A percentile compares a stretch with the other conserved stretches of the same genome.
Conservation (phyloP, 768 basidiomycete genomes). For the Gautieria morchelliformis region DNA sequence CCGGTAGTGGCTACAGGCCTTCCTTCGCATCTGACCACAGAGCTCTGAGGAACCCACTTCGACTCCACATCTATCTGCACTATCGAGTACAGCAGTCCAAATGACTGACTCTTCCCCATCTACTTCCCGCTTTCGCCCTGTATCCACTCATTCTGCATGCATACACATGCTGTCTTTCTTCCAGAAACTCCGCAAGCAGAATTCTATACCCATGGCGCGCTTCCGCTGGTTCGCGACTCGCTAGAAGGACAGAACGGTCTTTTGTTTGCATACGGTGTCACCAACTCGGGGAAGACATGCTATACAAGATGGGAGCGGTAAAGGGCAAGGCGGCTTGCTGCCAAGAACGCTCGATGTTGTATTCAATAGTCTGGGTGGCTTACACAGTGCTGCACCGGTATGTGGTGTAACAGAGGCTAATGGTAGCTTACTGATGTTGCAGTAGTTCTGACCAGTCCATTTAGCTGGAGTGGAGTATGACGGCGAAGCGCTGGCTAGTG, state of each 20-base stretch:
- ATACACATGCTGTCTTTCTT: conserved; percentile 78
- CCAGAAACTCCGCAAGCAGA: conserved; percentile 58
- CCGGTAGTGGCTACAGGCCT: conserved; percentile 45
- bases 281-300: too few species aligned
- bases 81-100: too few species aligned
- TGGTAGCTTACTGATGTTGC: too few species aligned
- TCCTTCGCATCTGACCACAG: conserved; percentile 67
- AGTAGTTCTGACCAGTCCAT: conserved; percentile 19
- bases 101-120: conserved; percentile 64
- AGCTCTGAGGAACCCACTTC: conserved; percentile 41
- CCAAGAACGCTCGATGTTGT: too few species aligned
- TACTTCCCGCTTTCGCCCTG: too few species aligned
- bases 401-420: too few species aligned
- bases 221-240: conserved; percentile 78
- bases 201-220: conserved; percentile 83
- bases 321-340: too few species aligned
- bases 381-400: conserved; percentile 67
- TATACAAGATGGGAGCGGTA: too few species aligned
- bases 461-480: too few species aligned
- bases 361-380: conserved; percentile 79
- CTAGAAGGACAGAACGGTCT: conserved; percentile 76
- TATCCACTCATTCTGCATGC: conserved; percentile 57
- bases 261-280: too few species aligned
- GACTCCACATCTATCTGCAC: too few species aligned
- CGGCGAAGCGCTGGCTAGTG: too few species aligned